Evolutionary conservation across 768 basidiomycete genomes (phyloP).

Genomic region (Boletus rufocinnamomeus): DNA sequence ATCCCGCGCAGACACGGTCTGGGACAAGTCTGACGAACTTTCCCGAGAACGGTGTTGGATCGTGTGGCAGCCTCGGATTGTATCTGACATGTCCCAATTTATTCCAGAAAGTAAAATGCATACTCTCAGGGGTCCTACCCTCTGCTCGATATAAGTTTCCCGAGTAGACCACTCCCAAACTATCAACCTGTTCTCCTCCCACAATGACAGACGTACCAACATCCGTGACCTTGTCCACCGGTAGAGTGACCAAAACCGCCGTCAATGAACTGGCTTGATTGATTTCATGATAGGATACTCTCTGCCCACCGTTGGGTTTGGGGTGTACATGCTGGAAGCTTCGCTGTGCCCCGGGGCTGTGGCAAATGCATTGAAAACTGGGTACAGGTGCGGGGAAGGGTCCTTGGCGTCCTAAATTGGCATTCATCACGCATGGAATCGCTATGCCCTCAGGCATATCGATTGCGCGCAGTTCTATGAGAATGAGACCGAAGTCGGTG

Average conservation of each 20-base stretch:
- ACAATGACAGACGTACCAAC: constrained; percentile 12
- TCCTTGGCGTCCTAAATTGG: neutral
- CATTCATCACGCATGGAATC: neutral
- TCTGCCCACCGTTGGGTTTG: constrained; percentile 32
- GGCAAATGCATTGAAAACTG: constrained; percentile 22
- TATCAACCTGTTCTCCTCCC: neutral
- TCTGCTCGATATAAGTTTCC: constrained; percentile 5
- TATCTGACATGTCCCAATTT: neutral
- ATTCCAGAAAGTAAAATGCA: neutral
- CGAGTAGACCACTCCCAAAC: neutral
- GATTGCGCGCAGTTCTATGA: constrained; percentile 28
- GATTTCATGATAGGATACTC: constrained; percentile 17
- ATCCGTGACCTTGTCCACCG: constrained; percentile 12
- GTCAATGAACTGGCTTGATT: neutral
- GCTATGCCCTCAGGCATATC: constrained; percentile 23
- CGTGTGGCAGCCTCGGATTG: neutral
- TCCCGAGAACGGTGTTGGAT: neutral
- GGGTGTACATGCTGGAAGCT: constrained; percentile 23
- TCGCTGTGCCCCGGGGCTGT: constrained; percentile 18
- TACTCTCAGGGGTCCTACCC: constrained; percentile 4
- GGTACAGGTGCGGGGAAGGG: constrained; percentile 26
- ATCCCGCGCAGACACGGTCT: no score
- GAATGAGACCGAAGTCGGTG: constrained; percentile 32
- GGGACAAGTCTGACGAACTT: neutral
- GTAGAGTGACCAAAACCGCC: neutral